Evolutionary conservation across 2,329 filamentous ascomycete genomes (phyloP), one percentile per base, ranked within the genome.

Genomic region (Colletotrichum godetiae): DNA sequence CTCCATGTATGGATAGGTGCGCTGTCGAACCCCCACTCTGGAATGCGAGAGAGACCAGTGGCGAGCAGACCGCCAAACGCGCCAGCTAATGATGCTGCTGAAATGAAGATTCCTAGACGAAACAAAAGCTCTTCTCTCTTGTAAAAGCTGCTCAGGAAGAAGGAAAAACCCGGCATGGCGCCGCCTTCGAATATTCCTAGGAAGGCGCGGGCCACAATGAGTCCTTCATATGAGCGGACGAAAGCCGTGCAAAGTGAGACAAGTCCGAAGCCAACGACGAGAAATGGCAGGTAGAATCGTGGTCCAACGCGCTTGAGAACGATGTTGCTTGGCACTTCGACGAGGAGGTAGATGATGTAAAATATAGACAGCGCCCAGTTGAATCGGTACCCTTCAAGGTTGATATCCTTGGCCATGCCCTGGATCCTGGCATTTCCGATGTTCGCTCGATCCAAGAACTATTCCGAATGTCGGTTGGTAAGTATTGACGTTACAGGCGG

Each of bases 291-390:
- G 76, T 84, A 91, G 76, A 82, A 87, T 59, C 86, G 86, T 1
- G 87, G 85, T 1, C 88, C 88, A 67, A 90, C 78, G 29, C 81
- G 82, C 80, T 90, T 90, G 58, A 91, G 82, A 5, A 90, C 58
- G 71, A 90, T 84, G 77, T 90, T 89, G 78, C 85, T 87, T 3
- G 89, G 89, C 0, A 90, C 83, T 77, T 90, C 89, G 72, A 89
- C 82, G 33, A 88, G 79, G 65, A 89, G 82, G 79, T 90, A 90
- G 68, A 88, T 78, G 72, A 91, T 86, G 80, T 90, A 90, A 82
- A 91, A 90, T 72, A 89, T 86, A 64, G 88, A 89, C 1, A 89
- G 86, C 0, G 88, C 86, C 83, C 87, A 88, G 78, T 90, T 91
- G 83, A 89, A 90, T 13, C 85, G 84, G 63, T 84, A 81, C n/a